phyloP scores from a whole-genome alignment of 2,329 filamentous ascomycete species.

The Leptosphaerulina australis region DNA sequence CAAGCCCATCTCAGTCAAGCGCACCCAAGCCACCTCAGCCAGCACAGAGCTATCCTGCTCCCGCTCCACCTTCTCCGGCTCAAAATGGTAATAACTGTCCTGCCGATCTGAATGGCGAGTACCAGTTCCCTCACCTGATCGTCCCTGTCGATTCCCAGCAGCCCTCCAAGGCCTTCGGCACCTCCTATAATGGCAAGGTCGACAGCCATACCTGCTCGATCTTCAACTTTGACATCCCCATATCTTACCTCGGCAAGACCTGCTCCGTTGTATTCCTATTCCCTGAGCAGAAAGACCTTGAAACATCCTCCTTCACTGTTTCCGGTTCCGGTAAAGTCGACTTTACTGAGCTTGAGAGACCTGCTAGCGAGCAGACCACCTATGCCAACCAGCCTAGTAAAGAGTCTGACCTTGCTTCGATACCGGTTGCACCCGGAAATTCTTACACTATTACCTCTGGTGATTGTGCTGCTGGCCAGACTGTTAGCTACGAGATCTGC shows the following conservation, averaged over 20 bases:
- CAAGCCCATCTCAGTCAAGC: conserved; percentile 12
- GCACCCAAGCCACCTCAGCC: conserved; percentile 6
- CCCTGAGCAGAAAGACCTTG: conserved; percentile 62
- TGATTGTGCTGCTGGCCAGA: conserved; percentile 60
- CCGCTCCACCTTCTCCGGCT: conserved; percentile 7
- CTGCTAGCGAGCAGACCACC: conserved; percentile 58
- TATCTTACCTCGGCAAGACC: conserved; percentile 59
- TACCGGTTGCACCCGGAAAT: conserved; percentile 58
- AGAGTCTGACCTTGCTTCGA: conserved; percentile 51
- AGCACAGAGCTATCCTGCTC: conserved; percentile 2
- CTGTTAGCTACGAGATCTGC: conserved; percentile 60
- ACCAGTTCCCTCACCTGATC: conserved; percentile 65
- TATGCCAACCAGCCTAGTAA: conserved; percentile 58
- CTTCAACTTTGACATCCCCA: conserved; percentile 72
- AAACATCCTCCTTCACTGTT: conserved; percentile 64
- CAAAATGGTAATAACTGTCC: conserved; percentile 25
- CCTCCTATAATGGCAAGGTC: conserved; percentile 59
- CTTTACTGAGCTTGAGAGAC: conserved; percentile 57
- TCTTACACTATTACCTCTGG: conserved; percentile 61
- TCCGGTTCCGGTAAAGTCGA: conserved; percentile 61
- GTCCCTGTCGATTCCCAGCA: conserved; percentile 62
- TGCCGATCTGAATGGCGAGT: conserved; percentile 31
- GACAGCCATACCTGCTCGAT: conserved; percentile 58
- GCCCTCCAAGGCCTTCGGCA: conserved; percentile 60
- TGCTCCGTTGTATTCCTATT: conserved; percentile 71